Evolutionary conservation across 1,139 yeast species (phyloP).

Genomic region (Suhomyces anneliseae): DNA sequence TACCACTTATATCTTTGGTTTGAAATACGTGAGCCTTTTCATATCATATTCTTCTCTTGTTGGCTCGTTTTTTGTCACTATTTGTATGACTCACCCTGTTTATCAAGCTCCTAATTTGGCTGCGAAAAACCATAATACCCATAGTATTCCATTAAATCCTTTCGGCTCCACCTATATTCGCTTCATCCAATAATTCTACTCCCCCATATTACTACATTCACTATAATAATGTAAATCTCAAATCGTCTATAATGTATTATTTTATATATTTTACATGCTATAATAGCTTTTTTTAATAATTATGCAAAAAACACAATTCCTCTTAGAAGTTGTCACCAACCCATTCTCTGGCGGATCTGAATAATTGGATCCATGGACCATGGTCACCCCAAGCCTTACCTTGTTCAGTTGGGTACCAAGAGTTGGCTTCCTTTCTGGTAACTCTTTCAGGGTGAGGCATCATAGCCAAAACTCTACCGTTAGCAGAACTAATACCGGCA

Average conservation of each 20-base stretch:
- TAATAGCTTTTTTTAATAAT: neutral
- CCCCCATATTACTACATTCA: no score
- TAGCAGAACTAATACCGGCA: slow-evolving; percentile 85
- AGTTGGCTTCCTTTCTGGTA: slow-evolving; percentile 80
- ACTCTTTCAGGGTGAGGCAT: slow-evolving; percentile 99
- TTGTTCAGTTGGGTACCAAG: slow-evolving; percentile 74
- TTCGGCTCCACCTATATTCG: no score
- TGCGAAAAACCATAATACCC: no score
- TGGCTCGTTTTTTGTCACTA: no score
- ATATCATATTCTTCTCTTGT: no score
- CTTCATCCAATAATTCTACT: no score
- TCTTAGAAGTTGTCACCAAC: slow-evolving; percentile 50
- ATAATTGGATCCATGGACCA: slow-evolving; percentile 95
- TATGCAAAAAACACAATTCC: neutral
- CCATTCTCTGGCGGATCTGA: slow-evolving; percentile 94
- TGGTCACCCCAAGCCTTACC: slow-evolving; percentile 64
- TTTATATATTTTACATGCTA: slow-evolving; percentile 1
- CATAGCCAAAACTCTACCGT: slow-evolving; percentile 95
- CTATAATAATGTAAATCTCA: neutral
- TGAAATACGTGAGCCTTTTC: no score
- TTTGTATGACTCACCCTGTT: no score
- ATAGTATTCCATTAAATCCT: no score
- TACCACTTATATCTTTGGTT: no score
- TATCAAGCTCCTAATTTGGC: no score
- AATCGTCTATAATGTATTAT: neutral